A percentile compares a stretch with the other conserved stretches of the same genome.
These are phyloP conservation scores for Thymus quinquecostatus DNA, from an alignment of 257 asterid genomes.

Conservation along the genomic window DNA sequence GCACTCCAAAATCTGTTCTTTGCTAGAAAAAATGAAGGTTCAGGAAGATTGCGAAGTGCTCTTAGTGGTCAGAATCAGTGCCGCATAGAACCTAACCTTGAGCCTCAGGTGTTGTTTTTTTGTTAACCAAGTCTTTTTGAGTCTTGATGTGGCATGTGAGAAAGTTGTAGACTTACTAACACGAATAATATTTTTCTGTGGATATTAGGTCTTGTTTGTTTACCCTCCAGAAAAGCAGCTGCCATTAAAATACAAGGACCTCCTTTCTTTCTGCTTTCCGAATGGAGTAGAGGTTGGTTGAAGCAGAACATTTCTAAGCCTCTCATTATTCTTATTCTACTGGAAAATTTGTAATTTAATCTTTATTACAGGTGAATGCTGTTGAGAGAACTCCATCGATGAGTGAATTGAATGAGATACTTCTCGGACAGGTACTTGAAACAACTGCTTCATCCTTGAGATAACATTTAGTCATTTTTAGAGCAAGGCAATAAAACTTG, in stretches of 20 bases:
- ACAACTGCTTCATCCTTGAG: slow-evolving; percentile 35
- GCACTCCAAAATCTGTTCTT: slow-evolving; percentile 90
- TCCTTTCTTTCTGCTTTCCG: slow-evolving; percentile 96
- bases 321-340: slow-evolving; percentile 15
- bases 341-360: slow-evolving; percentile 18
- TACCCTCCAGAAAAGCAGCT: slow-evolving; percentile 97
- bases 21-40: slow-evolving; percentile 74
- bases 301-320: slow-evolving; percentile 19
- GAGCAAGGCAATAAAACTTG: slow-evolving; percentile 24
- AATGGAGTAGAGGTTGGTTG: slow-evolving; percentile 88
- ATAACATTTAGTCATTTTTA: slow-evolving; percentile 18
- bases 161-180: not conserved
- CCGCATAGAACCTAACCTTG: slow-evolving; percentile 94
- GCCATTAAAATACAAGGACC: slow-evolving; percentile 96
- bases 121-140: slow-evolving; percentile 13
- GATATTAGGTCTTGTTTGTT: slow-evolving; percentile 89
- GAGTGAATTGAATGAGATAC: slow-evolving; percentile 98
- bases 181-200: slow-evolving; percentile 32
- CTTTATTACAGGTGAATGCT: slow-evolving; percentile 77
- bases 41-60: slow-evolving; percentile 79
- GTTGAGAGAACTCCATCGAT: slow-evolving; percentile 97
- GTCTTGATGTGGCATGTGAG: not conserved
- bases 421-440: slow-evolving; percentile 85
- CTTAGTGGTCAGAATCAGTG: slow-evolving; percentile 78
- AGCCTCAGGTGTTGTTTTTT: slow-evolving; percentile 76